Percentiles rank a stretch among this genome's conserved stretches.
Conservation (phyloP, 108 stramenopile species). For the Pseudonitzschia delicatissima region DNA sequence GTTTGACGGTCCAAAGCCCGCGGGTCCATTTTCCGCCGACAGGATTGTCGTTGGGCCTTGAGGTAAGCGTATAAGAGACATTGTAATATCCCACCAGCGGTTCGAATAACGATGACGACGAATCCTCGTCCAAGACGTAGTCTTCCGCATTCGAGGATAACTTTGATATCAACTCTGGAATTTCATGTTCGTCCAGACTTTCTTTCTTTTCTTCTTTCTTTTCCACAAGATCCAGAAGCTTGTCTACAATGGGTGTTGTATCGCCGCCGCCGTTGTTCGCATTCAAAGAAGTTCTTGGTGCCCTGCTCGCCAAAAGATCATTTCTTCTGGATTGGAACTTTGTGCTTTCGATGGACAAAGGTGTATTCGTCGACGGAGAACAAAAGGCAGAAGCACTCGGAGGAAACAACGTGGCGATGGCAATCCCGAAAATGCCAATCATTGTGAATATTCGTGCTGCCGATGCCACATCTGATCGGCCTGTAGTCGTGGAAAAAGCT, state of each 20-base stretch:
- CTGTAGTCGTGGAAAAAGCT: no score
- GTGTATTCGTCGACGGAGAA: neutral
- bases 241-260: neutral
- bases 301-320: neutral
- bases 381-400: neutral
- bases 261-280: no score
- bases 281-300: no score
- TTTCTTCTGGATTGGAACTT: neutral
- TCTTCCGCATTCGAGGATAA: neutral
- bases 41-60: constrained; percentile 57
- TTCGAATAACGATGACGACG: constrained; percentile 19
- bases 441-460: neutral
- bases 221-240: neutral
- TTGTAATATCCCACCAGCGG: constrained; percentile 63
- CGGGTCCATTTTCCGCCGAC: constrained; percentile 84
- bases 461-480: no score
- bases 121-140: neutral
- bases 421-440: neutral
- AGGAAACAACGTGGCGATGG: neutral
- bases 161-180: neutral
- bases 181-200: neutral
- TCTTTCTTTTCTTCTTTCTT: neutral
- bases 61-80: constrained; percentile 47
- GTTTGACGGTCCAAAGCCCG: constrained; percentile 45
- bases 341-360: neutral